Evolutionary conservation across 2,329 filamentous ascomycete genomes (phyloP), one percentile per base, ranked within the genome.

Genomic region (Lomentospora prolificans): DNA sequence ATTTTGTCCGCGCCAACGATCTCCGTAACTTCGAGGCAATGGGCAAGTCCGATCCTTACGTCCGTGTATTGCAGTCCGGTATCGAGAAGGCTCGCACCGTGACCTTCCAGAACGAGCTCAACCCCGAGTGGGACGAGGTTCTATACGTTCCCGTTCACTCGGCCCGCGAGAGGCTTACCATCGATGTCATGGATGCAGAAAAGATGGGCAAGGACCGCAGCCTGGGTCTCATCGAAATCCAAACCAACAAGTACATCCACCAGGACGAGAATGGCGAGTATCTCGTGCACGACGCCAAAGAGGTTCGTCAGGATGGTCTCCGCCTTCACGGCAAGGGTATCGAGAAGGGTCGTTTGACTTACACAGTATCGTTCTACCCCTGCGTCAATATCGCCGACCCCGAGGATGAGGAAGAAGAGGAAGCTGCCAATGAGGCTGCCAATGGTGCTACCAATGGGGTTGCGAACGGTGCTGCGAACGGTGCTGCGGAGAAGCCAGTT

Each of bases 131-230:
- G 85, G 90, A 99, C 64, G 94, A 99, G 70, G 85, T 99, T 24
- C 80, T 96, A 22, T 99, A 99, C 66, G 80, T 99, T 1, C 92
- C 95, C 1, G 81, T 99, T 57, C 92, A 96, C 68, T 90, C 86
- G 5, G 64, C 80, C 12, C 86, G 89, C 30, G 94, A 99, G 68
- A 90, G 87, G 65, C 75, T 99, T 28, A 84, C 85, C 1, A 73
- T 99, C 17, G 94, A 99, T 69, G 90, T 97, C 61, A 96, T 99
- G 92, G 94, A 99, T 64, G 84, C 94, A 59, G 94, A 99, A 71
- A 91, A 85, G 62, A 79, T 97, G 65, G 89, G 89, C 64, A 94
- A 90, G 67, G 94, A 99, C 69, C 86, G 94, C 57, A 87, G 87
- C 44, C 79, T 99, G 31, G 94, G 94, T 54, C 78, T 87, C 55